A percentile compares a stretch with the other conserved stretches of the same genome.
Evolutionary conservation across 805 yeast genomes (phyloP).

Genomic region (Saccharomycopsis microspora): DNA sequence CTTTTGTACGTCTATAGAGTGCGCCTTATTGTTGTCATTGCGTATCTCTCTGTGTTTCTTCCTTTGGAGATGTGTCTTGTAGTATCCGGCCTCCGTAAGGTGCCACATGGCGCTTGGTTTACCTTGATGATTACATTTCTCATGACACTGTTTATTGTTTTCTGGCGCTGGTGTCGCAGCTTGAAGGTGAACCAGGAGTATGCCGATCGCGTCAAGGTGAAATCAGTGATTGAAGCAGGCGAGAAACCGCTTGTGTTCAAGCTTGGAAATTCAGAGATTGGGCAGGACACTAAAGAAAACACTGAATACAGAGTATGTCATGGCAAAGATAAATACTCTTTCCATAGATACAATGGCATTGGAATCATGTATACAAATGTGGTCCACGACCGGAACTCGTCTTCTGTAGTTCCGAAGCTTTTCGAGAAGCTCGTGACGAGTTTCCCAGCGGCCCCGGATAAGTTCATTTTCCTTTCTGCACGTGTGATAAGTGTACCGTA

Average conservation of each 20-base stretch:
- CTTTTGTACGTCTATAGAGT: constrained; percentile 34
- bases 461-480: constrained; percentile 33
- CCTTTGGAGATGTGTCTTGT: constrained; percentile 37
- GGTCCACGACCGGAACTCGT: constrained; percentile 27
- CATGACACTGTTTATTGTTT: constrained; percentile 26
- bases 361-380: constrained; percentile 15
- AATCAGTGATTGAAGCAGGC: background rate
- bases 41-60: constrained; percentile 29
- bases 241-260: background rate
- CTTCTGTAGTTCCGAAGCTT: constrained; percentile 33
- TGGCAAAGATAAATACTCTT: background rate
- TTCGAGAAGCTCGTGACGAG: constrained; percentile 21
- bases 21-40: constrained; percentile 25
- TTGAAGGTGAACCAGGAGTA: constrained; percentile 30
- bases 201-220: constrained; percentile 9
- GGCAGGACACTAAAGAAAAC: background rate
- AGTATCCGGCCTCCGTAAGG: constrained; percentile 37
- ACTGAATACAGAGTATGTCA: constrained; percentile 6
- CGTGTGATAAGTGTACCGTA: constrained; percentile 32
- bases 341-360: constrained; percentile 8
- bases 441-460: constrained; percentile 32
- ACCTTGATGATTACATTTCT: constrained; percentile 36
- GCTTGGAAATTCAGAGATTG: background rate
- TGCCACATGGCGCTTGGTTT: constrained; percentile 54
- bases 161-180: constrained; percentile 39